Percentiles rank a stretch among this genome's conserved stretches.
Conservation (phyloP, 2,329 filamentous ascomycete genomes). For the Epichloe uncinata region DNA sequence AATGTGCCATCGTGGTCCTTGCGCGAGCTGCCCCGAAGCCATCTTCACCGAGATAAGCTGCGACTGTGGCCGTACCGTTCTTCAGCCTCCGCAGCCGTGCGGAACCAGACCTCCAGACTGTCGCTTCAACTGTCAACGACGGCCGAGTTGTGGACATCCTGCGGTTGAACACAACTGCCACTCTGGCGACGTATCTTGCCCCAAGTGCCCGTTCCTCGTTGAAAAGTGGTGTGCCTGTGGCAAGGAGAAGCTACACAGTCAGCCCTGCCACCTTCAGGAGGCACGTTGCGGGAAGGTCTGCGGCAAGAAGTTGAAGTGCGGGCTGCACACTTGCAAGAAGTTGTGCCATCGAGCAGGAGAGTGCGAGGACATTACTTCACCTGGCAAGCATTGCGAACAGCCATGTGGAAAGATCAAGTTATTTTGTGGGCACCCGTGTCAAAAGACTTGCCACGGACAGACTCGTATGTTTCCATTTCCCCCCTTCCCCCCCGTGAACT, state of each 20-base stretch:
- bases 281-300: slow-evolving; percentile 74
- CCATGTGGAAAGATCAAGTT: slow-evolving; percentile 51
- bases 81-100: slow-evolving; percentile 85
- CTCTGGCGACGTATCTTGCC: slow-evolving; percentile 61
- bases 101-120: slow-evolving; percentile 80
- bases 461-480: slow-evolving; percentile 30
- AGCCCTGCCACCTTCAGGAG: slow-evolving; percentile 80
- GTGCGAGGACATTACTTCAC: slow-evolving; percentile 60
- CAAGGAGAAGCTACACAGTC: slow-evolving; percentile 74
- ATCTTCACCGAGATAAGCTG: slow-evolving; percentile 87
- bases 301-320: slow-evolving; percentile 69
- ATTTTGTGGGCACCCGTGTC: slow-evolving; percentile 49
- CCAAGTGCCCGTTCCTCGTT: slow-evolving; percentile 82
- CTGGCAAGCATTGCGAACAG: slow-evolving; percentile 61
- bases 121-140: slow-evolving; percentile 60
- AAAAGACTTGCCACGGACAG: slow-evolving; percentile 67
- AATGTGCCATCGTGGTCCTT: slow-evolving; percentile 82
- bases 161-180: slow-evolving; percentile 78
- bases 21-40: slow-evolving; percentile 73
- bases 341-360: slow-evolving; percentile 71
- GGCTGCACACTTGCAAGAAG: slow-evolving; percentile 70
- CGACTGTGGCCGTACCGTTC: slow-evolving; percentile 70
- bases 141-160: slow-evolving; percentile 71
- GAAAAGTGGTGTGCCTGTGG: slow-evolving; percentile 81
- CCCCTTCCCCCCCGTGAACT: too few relatives aligned